Percentiles rank a stretch among this genome's conserved stretches.
phyloP scores from a whole-genome alignment of 2,329 filamentous ascomycete genomes.

The Parastagonospora nodorum region DNA sequence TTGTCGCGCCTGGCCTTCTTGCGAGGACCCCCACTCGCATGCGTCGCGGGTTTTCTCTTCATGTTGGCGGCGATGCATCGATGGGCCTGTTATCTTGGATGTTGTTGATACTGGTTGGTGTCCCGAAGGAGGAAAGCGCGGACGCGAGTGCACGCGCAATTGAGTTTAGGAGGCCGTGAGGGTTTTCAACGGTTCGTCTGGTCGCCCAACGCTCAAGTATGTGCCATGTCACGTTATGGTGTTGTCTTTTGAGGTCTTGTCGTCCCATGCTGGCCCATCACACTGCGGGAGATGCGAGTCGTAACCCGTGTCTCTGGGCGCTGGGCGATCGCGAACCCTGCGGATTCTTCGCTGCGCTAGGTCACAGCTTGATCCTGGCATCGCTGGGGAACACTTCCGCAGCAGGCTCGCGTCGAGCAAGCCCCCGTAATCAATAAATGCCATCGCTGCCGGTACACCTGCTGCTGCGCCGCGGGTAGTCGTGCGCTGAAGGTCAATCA shows the following conservation, averaged over 20 bases:
- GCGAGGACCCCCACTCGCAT: slow-evolving; percentile 19
- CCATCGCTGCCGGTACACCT: not conserved
- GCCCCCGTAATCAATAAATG: not conserved
- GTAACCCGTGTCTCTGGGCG: too few relatives aligned
- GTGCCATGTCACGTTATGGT: too few relatives aligned
- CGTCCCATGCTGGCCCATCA: too few relatives aligned
- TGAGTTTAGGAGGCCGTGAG: too few relatives aligned
- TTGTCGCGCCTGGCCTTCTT: slow-evolving; percentile 32
- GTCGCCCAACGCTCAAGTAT: too few relatives aligned
- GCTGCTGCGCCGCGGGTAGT: not conserved
- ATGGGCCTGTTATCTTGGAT: not conserved
- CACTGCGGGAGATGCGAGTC: too few relatives aligned
- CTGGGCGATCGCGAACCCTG: too few relatives aligned
- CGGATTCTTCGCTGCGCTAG: too few relatives aligned
- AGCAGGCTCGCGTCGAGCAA: not conserved
- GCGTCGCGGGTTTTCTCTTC: slow-evolving; percentile 38
- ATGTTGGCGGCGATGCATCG: slow-evolving; percentile 19
- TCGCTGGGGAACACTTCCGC: not conserved
- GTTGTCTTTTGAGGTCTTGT: too few relatives aligned
- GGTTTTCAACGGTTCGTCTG: too few relatives aligned
- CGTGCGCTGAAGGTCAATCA: not conserved
- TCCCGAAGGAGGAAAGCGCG: not conserved
- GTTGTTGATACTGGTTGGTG: not conserved
- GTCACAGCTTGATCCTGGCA: too few relatives aligned
- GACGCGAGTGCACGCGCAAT: not conserved